Evolutionary conservation across 352 stramenopile species (phyloP), one percentile per base, ranked within the genome.

Genomic region (Globisporangium perplexum): DNA sequence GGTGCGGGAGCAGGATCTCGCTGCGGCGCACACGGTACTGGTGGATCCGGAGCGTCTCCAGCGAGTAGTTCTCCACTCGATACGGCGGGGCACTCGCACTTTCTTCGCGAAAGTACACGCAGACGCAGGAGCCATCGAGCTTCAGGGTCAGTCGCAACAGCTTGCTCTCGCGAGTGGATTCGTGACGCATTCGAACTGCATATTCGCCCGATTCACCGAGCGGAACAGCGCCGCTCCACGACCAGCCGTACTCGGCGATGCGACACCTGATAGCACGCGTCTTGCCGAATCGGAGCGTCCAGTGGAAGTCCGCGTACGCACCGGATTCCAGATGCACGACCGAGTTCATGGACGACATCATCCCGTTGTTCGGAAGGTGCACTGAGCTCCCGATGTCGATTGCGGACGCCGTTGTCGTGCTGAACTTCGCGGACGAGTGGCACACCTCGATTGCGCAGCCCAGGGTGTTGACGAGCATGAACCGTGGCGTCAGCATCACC

Each of bases 51-150:
- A 95, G 71, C 20, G 86, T 95, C 61, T 95, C 86, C 18, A 95
- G 58, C 26, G 86, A 95, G 64, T 91, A 95, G 41, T 95, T 95
- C 33, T 95, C 86, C 33, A 95, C 79, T 20, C 86, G 83, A 58
- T 94, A 95, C 30, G 86, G 86, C 4, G 86, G 83, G 6, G 74
- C 79, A 51, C 72, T 89, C 7, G 77, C 85, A 28, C 65, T 83
- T 59, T 93, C 83, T 66, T 92, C 83, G 23, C 77, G 72, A 30
- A 93, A 77, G 55, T 88, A 92, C 11, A 90, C 77, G 43, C 78
- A 93, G n/a, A 93, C 60, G 31, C 83, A 90, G 6, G 80, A 83
- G 0, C 66, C 66, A 36, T 93, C 84, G 17, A 89, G 55, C 54
- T 93, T 94, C 11, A 95, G 63, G 15, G 77, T 82, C 26, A 95